Evolutionary conservation across 352 stramenopile species (phyloP).

Genomic region (Phytophthora cajani): DNA sequence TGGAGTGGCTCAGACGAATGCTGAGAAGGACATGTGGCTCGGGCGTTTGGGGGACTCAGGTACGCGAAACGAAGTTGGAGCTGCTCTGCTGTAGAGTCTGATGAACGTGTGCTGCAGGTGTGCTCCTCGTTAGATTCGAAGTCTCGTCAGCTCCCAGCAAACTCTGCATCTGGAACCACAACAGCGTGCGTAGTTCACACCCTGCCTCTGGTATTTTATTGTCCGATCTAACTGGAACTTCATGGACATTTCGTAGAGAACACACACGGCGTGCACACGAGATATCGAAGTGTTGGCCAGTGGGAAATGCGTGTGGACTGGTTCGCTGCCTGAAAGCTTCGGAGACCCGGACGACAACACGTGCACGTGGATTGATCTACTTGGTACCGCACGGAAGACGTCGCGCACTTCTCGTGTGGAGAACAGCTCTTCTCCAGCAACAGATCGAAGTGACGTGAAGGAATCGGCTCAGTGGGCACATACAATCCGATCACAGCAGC

Average conservation of each 20-base stretch:
- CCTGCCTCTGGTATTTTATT: neutral
- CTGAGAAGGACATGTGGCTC: constrained; percentile 83
- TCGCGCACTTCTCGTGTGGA: constrained; percentile 30
- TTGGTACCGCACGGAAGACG: constrained; percentile 42
- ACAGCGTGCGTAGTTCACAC: constrained; percentile 52
- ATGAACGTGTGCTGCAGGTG: constrained; percentile 27
- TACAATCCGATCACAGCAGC: constrained; percentile 1
- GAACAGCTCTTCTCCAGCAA: neutral
- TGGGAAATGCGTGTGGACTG: constrained; percentile 73
- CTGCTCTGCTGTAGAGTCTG: neutral
- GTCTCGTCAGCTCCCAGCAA: constrained; percentile 55
- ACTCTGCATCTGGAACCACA: constrained; percentile 86
- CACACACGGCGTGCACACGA: constrained; percentile 53
- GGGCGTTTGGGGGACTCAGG: constrained; percentile 64
- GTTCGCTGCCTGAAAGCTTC: constrained; percentile 76
- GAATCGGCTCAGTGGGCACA: constrained; percentile 8
- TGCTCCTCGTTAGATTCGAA: constrained; percentile 66
- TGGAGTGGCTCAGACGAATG: constrained; percentile 62
- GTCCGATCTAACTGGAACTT: neutral
- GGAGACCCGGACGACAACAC: constrained; percentile 69
- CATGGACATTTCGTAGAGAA: constrained; percentile 27
- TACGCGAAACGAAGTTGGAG: constrained; percentile 15
- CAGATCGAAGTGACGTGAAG: constrained; percentile 5
- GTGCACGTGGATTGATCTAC: constrained; percentile 76
- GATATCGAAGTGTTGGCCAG: constrained; percentile 75